Conservation (phyloP, 2,329 filamentous ascomycete species). For the Penicillium sp. region DNA sequence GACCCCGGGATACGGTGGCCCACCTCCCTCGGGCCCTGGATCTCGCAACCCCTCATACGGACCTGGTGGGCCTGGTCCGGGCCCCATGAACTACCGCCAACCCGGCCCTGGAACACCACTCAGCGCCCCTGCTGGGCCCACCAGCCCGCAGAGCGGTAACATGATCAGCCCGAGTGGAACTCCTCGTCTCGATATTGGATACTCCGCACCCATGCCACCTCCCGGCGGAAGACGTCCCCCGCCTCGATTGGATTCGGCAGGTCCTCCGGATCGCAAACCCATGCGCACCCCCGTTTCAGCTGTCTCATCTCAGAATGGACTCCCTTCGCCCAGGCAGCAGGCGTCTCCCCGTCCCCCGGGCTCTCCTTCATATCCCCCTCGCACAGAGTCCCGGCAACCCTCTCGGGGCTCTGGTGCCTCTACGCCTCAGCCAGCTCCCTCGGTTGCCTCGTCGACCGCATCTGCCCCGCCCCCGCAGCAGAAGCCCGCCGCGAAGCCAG, state of each 20-base stretch:
- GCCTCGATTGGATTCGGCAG: conserved; percentile 26
- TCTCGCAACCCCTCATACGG: conserved; percentile 35
- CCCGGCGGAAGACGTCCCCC: conserved; percentile 37
- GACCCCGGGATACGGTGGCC: conserved; percentile 32
- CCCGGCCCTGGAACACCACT: conserved; percentile 35
- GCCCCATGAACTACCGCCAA: conserved; percentile 37
- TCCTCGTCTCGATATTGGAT: conserved; percentile 49
- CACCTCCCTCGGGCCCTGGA: conserved; percentile 16
- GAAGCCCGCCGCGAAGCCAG: conserved; percentile 32
- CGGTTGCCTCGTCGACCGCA: conserved; percentile 21
- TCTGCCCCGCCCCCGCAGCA: conserved; percentile 38
- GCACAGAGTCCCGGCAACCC: conserved; percentile 33
- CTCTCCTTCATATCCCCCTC: conserved; percentile 37
- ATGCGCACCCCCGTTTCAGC: conserved; percentile 32
- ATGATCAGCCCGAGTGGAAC: conserved; percentile 30
- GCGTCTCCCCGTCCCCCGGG: conserved; percentile 28
- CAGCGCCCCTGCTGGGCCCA: conserved; percentile 28
- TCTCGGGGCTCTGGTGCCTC: conserved; percentile 42
- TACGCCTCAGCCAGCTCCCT: conserved; percentile 37
- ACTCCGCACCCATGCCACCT: conserved; percentile 47
- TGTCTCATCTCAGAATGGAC: conserved; percentile 20
- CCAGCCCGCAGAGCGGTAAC: conserved; percentile 30
- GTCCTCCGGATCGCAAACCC: conserved; percentile 32
- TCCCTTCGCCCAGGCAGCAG: conserved; percentile 17
- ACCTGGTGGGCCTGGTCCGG: conserved; percentile 15